Evolutionary conservation across 2,329 filamentous ascomycete genomes (phyloP).

Genomic region (Cladorrhinum sp.): DNA sequence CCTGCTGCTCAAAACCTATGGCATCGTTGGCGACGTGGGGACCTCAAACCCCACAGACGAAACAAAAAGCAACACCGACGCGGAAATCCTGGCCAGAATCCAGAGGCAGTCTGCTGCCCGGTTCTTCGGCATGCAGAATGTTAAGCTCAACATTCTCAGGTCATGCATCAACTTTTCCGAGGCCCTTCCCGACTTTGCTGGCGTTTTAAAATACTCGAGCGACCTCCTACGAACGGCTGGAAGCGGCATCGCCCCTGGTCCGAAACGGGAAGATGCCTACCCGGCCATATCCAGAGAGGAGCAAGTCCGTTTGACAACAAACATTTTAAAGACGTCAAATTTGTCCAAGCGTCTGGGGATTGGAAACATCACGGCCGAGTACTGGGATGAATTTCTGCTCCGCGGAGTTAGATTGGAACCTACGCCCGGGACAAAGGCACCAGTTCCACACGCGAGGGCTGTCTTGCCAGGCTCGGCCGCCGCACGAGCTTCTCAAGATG

Average conservation of each 20-base stretch:
- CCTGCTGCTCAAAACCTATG: slow-evolving; percentile 60
- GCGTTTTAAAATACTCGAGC: slow-evolving; percentile 83
- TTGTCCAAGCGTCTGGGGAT: slow-evolving; percentile 75
- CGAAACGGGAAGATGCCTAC: slow-evolving; percentile 64
- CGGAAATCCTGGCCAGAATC: slow-evolving; percentile 55
- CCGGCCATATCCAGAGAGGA: slow-evolving; percentile 75
- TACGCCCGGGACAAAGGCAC: slow-evolving; percentile 54
- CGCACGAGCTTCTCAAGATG: slow-evolving; percentile 54
- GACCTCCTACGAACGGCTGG: slow-evolving; percentile 80
- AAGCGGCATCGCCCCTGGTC: slow-evolving; percentile 70
- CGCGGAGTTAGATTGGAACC: slow-evolving; percentile 71
- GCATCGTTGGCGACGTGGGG: slow-evolving; percentile 53
- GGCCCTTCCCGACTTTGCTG: slow-evolving; percentile 85
- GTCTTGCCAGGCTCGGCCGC: slow-evolving; percentile 50
- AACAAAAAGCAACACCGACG: slow-evolving; percentile 46
- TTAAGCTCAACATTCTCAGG: slow-evolving; percentile 84
- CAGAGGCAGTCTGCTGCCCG: slow-evolving; percentile 55
- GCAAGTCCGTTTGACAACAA: slow-evolving; percentile 77
- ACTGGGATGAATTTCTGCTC: slow-evolving; percentile 96
- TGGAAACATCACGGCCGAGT: slow-evolving; percentile 69
- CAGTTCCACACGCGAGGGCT: slow-evolving; percentile 62
- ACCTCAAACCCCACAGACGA: slow-evolving; percentile 26
- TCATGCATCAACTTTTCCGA: slow-evolving; percentile 94
- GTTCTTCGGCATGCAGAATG: slow-evolving; percentile 71
- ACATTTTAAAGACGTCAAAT: slow-evolving; percentile 77